Evolutionary conservation across 129 eudicot genomes (phyloP).

Genomic region (Mikania micrantha): DNA sequence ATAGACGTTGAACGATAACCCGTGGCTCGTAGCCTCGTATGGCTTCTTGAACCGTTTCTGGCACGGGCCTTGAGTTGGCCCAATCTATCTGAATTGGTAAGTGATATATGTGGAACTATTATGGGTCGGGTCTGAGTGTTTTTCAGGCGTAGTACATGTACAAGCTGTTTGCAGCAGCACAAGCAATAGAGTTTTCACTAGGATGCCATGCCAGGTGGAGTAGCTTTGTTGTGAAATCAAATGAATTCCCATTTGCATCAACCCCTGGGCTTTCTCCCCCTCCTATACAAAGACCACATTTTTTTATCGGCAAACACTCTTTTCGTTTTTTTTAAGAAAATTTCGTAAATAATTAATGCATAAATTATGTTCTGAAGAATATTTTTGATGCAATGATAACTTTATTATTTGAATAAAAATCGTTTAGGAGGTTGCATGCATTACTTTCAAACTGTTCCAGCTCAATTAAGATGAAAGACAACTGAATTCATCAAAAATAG

Average conservation of each 20-base stretch:
- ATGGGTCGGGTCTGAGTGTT: background rate
- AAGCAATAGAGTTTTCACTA: slow-evolving; percentile 85
- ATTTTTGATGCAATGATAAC: background rate
- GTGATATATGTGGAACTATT: slow-evolving; percentile 21
- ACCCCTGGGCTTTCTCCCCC: slow-evolving; percentile 44
- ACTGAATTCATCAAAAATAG: no score
- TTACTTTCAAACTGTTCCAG: no score
- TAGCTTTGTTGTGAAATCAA: slow-evolving; percentile 87
- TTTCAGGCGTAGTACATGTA: slow-evolving; percentile 95
- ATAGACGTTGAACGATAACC: slow-evolving; percentile 13
- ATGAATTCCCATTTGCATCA: slow-evolving; percentile 92
- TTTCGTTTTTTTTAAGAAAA: background rate
- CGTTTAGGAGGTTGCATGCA: background rate
- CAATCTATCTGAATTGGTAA: slow-evolving; percentile 22
- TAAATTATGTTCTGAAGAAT: no score
- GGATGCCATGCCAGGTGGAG: slow-evolving; percentile 99
- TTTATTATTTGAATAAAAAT: background rate
- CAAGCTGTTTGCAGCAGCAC: slow-evolving; percentile 99
- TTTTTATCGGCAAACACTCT: background rate
- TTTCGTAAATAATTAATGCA: background rate
- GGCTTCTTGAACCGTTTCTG: background rate
- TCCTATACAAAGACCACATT: slow-evolving; percentile 6
- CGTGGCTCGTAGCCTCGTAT: background rate
- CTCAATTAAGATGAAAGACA: no score
- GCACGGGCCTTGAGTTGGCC: slow-evolving; percentile 19